Evolutionary conservation across 2,329 filamentous ascomycete genomes (phyloP), one percentile per base, ranked within the genome.

Genomic region (Fusarium sp.): DNA sequence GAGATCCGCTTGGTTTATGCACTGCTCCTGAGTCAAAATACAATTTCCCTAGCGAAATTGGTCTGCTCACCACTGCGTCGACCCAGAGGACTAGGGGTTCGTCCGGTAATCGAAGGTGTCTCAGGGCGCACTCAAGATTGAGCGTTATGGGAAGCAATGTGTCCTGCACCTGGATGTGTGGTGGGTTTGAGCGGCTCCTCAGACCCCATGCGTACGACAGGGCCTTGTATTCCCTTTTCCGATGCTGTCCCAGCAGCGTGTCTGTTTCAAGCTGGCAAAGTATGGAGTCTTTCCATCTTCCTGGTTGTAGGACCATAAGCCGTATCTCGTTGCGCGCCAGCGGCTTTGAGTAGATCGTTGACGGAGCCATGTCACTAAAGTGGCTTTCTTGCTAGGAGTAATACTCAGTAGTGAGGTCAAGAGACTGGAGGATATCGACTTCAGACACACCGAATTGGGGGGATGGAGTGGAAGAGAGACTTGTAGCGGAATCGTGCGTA

Each of bases 141-240:
- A 22, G 4, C 13, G 25, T 60, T 7, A 60, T 29, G 3, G 58
- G 36, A n/a, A 60, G 10, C 27, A 40, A 13, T 25, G 18, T 60
- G 27, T 33, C n/a, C 8, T 18, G n/a, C 16, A 60, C 25, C 10
- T 8, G 45, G 16, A 50, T 29, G 4, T 50, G 2, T 2, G 25
- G n/a, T 1, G 36, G 58, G 2, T 16, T 16, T 27, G 27, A 20
- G 25, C n/a, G 27, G 13, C 38, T 45, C 22, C 9, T 29, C 5
- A 59, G 25, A 14, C 58, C 58, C 58, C 58, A 60, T 18, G 38
- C 58, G 7, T 60, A 60, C 6, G 58, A 60, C 18, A 60, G 58
- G 25, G 58, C 58, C 31, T 45, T 59, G 22, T 59, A 59, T 5
- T 40, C 25, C 9, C 9, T 50, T 11, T 8, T 6, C 25, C 45